These are phyloP conservation scores for Eucalyptus regnans DNA, from an alignment of 345 rosid species.

Conservation along the genomic window DNA sequence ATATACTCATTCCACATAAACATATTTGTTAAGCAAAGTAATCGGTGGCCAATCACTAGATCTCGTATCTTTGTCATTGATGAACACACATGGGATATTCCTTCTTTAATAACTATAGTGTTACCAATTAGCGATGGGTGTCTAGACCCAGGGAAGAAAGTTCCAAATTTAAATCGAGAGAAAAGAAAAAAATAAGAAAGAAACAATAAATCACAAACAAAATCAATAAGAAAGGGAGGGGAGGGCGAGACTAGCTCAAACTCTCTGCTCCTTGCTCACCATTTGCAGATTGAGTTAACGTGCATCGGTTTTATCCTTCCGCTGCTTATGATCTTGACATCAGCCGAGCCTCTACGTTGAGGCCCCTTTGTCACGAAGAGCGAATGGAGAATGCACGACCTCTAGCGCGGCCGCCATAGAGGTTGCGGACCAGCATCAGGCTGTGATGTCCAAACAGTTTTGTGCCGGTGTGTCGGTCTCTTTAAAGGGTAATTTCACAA, in stretches of 20 bases:
- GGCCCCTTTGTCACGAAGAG: neutral
- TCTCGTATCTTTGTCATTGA: neutral
- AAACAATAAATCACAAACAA: neutral
- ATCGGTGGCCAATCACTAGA: accelerated
- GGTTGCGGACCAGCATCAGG: neutral
- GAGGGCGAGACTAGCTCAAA: neutral
- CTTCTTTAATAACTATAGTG: neutral
- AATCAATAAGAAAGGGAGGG: neutral
- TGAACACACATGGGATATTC: neutral
- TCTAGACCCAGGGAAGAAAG: neutral
- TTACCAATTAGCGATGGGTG: accelerated
- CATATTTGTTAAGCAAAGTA: neutral
- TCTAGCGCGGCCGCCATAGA: neutral
- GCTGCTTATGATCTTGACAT: neutral
- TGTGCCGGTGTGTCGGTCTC: neutral
- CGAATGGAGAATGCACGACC: neutral
- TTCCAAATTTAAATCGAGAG: neutral
- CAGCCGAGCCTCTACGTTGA: neutral
- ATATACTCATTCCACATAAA: accelerated
- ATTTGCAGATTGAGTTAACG: neutral
- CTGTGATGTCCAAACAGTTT: neutral
- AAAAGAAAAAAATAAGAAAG: neutral
- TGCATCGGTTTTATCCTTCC: neutral
- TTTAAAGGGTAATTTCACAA: neutral
- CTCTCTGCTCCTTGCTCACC: neutral